phyloP scores from a whole-genome alignment of 345 rosid species.

The Lepidium africanum region DNA sequence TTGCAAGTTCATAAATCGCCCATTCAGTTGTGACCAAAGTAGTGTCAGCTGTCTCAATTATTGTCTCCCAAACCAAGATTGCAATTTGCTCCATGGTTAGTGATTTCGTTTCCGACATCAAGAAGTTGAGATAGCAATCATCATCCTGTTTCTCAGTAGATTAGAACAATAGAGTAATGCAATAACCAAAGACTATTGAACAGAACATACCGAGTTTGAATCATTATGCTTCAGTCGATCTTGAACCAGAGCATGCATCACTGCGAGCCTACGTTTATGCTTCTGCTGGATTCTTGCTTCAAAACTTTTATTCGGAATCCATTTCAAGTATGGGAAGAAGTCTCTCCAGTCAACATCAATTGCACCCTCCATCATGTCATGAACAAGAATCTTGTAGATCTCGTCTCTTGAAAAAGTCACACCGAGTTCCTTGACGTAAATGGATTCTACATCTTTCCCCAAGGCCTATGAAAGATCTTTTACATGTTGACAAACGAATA shows the following conservation, averaged over 20 bases:
- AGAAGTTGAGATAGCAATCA: slow-evolving; percentile 50
- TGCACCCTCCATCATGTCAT: slow-evolving; percentile 74
- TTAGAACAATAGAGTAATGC: background rate
- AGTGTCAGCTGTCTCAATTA: slow-evolving; percentile 70
- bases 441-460: slow-evolving; percentile 57
- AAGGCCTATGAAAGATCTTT: slow-evolving; percentile 36
- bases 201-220: slow-evolving; percentile 43
- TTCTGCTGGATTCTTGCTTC: slow-evolving; percentile 44
- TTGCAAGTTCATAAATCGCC: slow-evolving; percentile 86
- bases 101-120: slow-evolving; percentile 51
- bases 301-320: slow-evolving; percentile 62
- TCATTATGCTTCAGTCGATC: slow-evolving; percentile 42
- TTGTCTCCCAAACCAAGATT: slow-evolving; percentile 67
- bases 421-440: slow-evolving; percentile 60
- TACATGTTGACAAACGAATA: background rate
- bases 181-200: background rate
- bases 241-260: slow-evolving; percentile 57
- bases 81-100: slow-evolving; percentile 56
- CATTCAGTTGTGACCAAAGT: slow-evolving; percentile 82
- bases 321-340: slow-evolving; percentile 78
- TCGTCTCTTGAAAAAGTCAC: slow-evolving; percentile 49
- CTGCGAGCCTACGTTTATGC: slow-evolving; percentile 44
- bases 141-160: slow-evolving; percentile 32
- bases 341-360: slow-evolving; percentile 93
- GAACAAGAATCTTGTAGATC: slow-evolving; percentile 46